Evolutionary conservation across 768 basidiomycete species (phyloP).

Genomic region (Coprinopsis marcescibilis): DNA sequence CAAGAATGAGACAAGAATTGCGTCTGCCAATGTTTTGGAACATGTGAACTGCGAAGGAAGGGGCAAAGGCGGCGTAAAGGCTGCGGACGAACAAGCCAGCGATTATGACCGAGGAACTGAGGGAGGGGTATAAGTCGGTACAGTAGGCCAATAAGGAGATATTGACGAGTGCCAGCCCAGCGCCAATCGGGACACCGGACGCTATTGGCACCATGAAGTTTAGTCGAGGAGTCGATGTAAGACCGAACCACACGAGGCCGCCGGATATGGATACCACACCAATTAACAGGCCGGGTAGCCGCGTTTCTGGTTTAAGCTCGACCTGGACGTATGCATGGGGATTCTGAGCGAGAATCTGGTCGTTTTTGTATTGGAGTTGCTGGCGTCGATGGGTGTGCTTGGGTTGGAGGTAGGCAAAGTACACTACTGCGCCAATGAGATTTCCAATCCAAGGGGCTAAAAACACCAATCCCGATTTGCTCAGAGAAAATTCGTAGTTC

Average conservation of each 20-base stretch:
- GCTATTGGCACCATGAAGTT: conserved; percentile 6
- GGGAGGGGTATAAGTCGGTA: not conserved
- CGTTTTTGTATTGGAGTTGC: not conserved
- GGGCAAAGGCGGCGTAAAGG: conserved; percentile 13
- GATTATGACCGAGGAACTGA: conserved; percentile 2
- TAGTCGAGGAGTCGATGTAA: conserved; percentile 5
- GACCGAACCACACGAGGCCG: conserved; percentile 14
- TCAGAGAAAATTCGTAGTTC: not conserved
- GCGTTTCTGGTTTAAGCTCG: conserved; percentile 1
- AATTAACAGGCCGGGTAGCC: conserved; percentile 12
- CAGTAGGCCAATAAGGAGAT: not conserved
- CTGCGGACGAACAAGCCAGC: conserved; percentile 13
- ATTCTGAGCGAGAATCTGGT: not conserved
- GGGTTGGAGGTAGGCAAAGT: not conserved
- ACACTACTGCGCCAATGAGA: not conserved
- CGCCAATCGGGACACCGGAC: not conserved
- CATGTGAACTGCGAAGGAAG: conserved; percentile 14
- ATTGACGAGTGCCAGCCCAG: not conserved
- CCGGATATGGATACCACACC: conserved; percentile 8
- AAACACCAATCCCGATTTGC: not conserved
- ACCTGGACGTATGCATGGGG: not conserved
- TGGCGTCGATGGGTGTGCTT: not conserved
- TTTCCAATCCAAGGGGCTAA: not conserved
- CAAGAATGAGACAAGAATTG: not conserved
- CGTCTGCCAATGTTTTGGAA: conserved; percentile 10